A percentile compares a stretch with the other conserved stretches of the same genome.
phyloP scores from a whole-genome alignment of 441 rosid genomes.

The Viola pubescens region DNA sequence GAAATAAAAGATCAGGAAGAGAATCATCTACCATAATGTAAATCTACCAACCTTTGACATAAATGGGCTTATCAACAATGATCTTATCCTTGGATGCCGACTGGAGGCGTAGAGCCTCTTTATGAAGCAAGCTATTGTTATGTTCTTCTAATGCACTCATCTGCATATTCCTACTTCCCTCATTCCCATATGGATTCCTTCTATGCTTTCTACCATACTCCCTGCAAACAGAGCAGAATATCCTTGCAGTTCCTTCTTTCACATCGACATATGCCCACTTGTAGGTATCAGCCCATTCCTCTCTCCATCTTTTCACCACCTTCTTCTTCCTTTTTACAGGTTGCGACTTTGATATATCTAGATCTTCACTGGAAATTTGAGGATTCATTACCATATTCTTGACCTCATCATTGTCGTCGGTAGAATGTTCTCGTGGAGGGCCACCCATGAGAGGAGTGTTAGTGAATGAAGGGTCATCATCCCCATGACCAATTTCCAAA shows the following conservation, averaged over 20 bases:
- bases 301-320: conserved; percentile 98
- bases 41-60: conserved; percentile 69
- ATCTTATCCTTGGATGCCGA: conserved; percentile 94
- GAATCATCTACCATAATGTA: not conserved
- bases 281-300: conserved; percentile 99
- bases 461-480: conserved; percentile 78
- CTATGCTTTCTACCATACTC: conserved; percentile 98
- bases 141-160: conserved; percentile 99
- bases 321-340: conserved; percentile 88
- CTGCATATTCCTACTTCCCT: conserved; percentile 99
- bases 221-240: conserved; percentile 93
- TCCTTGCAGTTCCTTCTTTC: conserved; percentile 95
- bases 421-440: conserved; percentile 59
- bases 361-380: conserved; percentile 60
- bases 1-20: conserved; percentile 1
- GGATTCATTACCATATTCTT: conserved; percentile 75
- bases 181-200: conserved; percentile 97
- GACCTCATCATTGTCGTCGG: conserved; percentile 74
- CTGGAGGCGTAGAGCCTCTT: conserved; percentile 97
- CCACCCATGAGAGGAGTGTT: conserved; percentile 65
- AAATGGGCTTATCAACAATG: conserved; percentile 75
- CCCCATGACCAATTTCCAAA: conserved; percentile 94
- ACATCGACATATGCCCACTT: conserved; percentile 98
- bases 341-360: conserved; percentile 57
- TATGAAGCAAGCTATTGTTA: conserved; percentile 97